Evolutionary conservation across 345 rosid species (phyloP), one percentile per base, ranked within the genome.

Genomic region (Atalantia buxifolia): DNA sequence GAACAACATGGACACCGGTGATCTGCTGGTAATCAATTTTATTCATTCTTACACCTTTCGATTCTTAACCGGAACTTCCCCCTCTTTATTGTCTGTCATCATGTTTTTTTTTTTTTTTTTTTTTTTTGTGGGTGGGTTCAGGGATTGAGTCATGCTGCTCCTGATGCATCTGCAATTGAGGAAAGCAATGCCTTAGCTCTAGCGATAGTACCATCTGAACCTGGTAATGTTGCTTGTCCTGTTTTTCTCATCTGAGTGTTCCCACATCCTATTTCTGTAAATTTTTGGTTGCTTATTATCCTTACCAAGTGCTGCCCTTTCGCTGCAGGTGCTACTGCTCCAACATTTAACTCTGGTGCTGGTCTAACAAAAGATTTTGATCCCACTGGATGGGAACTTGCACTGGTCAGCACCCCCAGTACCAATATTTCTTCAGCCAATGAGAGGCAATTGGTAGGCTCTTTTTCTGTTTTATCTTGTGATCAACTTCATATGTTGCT

Each of bases 351-450:
- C 79, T 77, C 92, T 66, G 81, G 79, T 74, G 84, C 91, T 81
- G 82, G 79, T 81, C 91, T 88, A 83, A 18, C 86, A 75, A 90
- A 80, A 75, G 89, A 90, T 78, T 93, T 90, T 71, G 96, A 93
- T 85, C 96, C 99, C 67, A 74, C 90, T 66, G 98, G 99, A 75
- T 97, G 98, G 99, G 98, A 94, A 79, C 94, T 97, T 80, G 94
- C 98, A 35, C 86, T 94, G 71, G 96, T 97, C 75, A 79, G 89
- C 21, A 87, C 98, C 56, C 95, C 98, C 40, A 89, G 98, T 82
- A 80, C 78, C 22, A 80, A 93, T 81, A 89, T 94, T 70, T 94
- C 99, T 83, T 74, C 98, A 30, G 84, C 81, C 80, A 97, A 79
- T 40, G 98, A 94, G 66, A 88, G 98, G 83, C 92, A 94, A 84